These are phyloP conservation scores for Carex scoparia DNA, from an alignment of 176 grass and related monocot species.

Conservation along the genomic window DNA sequence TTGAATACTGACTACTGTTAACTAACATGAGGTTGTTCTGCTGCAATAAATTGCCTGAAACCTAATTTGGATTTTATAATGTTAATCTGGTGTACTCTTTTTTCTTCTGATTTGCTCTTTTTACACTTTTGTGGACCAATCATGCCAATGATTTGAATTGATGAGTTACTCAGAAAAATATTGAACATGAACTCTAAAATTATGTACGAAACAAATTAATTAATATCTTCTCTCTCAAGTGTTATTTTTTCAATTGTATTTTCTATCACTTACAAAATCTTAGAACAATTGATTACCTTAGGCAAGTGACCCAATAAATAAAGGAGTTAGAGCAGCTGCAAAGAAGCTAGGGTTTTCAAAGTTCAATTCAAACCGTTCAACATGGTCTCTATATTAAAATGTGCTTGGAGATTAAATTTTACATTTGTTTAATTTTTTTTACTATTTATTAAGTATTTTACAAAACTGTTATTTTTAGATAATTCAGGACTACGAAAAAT, in stretches of 20 bases:
- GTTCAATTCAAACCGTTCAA: too few species aligned
- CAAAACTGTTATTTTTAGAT: too few species aligned
- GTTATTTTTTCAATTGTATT: background rate
- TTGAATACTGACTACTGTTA: constrained; percentile 21
- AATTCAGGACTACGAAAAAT: too few species aligned
- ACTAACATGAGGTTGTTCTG: constrained; percentile 18
- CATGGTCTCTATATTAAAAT: too few species aligned
- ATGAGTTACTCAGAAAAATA: background rate
- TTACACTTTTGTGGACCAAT: constrained; percentile 1
- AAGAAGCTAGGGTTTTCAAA: too few species aligned
- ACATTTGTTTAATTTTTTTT: too few species aligned
- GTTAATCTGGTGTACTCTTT: background rate
- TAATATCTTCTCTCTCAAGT: background rate
- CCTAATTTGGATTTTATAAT: constrained; percentile 17
- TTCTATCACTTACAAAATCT: too few species aligned
- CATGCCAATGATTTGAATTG: background rate
- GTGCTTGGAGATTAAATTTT: too few species aligned
- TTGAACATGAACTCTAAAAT: background rate
- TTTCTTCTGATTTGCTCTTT: background rate
- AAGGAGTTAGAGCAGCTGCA: too few species aligned
- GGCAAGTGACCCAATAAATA: too few species aligned
- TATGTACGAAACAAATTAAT: background rate
- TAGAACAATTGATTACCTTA: too few species aligned
- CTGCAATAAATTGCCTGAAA: constrained; percentile 11
- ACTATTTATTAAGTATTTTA: too few species aligned